These are phyloP conservation scores for Crucibulum laeve DNA, from an alignment of 768 basidiomycete genomes.

Conservation along the genomic window DNA sequence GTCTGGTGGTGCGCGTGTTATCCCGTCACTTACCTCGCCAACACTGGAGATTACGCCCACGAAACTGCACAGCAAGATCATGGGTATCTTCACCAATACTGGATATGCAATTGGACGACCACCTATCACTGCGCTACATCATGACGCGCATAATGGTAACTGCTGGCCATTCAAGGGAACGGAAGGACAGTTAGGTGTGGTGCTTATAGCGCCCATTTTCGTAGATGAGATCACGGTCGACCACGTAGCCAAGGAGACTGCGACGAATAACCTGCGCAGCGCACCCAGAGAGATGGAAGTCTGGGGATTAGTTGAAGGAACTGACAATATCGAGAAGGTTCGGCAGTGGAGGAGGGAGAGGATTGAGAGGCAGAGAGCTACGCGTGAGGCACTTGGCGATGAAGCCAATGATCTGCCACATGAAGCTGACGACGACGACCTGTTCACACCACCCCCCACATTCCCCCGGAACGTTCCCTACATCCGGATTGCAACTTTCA, in stretches of 20 bases:
- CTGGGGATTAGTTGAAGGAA: slow-evolving; percentile 85
- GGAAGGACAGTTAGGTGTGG: slow-evolving; percentile 79
- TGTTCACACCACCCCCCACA: slow-evolving; percentile 45
- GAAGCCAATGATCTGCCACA: slow-evolving; percentile 16
- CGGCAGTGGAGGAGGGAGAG: slow-evolving; percentile 48
- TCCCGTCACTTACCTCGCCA: slow-evolving; percentile 80
- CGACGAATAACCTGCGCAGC: slow-evolving; percentile 73
- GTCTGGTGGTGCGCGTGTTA: slow-evolving; percentile 74
- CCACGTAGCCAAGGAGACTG: slow-evolving; percentile 80
- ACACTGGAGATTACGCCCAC: slow-evolving; percentile 65
- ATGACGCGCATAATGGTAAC: slow-evolving; percentile 75
- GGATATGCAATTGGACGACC: slow-evolving; percentile 68
- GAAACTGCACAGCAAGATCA: slow-evolving; percentile 40
- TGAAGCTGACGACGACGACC: slow-evolving; percentile 30
- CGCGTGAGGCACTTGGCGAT: slow-evolving; percentile 21
- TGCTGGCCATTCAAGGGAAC: slow-evolving; percentile 92
- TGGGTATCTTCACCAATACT: slow-evolving; percentile 57
- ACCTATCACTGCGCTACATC: slow-evolving; percentile 85
- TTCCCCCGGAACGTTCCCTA: slow-evolving; percentile 40
- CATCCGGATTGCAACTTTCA: slow-evolving; percentile 65
- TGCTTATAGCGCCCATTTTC: slow-evolving; percentile 67
- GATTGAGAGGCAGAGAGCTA: slow-evolving; percentile 13
- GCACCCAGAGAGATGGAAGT: slow-evolving; percentile 88
- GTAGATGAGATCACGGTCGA: slow-evolving; percentile 83
- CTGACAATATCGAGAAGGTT: slow-evolving; percentile 63